phyloP scores from a whole-genome alignment of 179 eudicot species.

The Amaranthus tricolor region DNA sequence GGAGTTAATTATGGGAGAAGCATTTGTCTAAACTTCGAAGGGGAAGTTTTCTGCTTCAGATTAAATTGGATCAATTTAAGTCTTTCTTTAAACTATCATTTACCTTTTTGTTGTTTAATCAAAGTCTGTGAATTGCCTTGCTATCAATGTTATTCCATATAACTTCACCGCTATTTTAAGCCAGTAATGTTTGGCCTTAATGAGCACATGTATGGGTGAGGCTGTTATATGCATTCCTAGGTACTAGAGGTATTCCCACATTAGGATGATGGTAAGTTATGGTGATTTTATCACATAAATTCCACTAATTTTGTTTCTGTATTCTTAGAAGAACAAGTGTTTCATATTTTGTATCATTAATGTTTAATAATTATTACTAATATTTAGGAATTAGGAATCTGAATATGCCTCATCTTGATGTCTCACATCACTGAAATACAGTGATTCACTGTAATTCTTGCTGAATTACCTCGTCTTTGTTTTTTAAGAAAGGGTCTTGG shows the following conservation, averaged over 20 bases:
- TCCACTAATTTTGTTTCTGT: not conserved
- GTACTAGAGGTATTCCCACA: not conserved
- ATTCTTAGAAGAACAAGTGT: not conserved
- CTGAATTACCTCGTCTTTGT: not conserved
- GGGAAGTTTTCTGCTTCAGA: not conserved
- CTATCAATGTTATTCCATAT: not conserved
- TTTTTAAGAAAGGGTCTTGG: too few relatives aligned
- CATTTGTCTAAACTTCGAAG: not conserved
- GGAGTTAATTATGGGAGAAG: not conserved
- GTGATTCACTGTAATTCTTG: too few relatives aligned
- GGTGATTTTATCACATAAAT: not conserved
- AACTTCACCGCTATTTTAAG: not conserved
- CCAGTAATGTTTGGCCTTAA: not conserved
- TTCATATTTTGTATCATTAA: not conserved
- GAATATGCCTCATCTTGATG: not conserved
- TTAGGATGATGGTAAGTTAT: not conserved
- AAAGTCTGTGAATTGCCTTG: not conserved
- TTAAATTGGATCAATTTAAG: not conserved
- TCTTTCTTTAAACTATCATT: not conserved
- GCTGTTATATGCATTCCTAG: not conserved
- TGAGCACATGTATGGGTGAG: not conserved
- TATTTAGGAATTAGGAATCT: constrained; percentile 8
- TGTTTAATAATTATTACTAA: not conserved
- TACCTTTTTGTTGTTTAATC: not conserved
- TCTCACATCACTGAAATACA: not conserved